phyloP scores from a whole-genome alignment of 2,329 filamentous ascomycete species.

The Aspergillus neotritici region DNA sequence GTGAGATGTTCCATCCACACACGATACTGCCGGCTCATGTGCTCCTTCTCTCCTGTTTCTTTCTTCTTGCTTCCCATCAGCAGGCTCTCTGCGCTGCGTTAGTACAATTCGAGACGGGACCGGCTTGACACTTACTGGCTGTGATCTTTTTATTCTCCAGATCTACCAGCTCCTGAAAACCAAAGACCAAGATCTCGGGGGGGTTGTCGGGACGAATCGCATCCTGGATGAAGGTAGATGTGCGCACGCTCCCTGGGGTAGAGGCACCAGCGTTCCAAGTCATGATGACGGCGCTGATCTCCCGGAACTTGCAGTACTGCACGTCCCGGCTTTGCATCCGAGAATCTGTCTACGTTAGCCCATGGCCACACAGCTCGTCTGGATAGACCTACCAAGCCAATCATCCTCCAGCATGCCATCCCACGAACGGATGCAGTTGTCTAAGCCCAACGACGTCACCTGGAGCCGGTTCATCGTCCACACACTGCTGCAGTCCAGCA shows the following conservation, averaged over 20 bases:
- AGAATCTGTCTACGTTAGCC: slow-evolving; percentile 49
- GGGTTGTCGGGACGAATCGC: slow-evolving; percentile 69
- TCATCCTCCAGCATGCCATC: slow-evolving; percentile 90
- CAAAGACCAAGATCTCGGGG: slow-evolving; percentile 89
- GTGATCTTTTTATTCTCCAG: slow-evolving; percentile 96
- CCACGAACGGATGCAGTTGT: slow-evolving; percentile 80
- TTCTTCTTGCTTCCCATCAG: slow-evolving; percentile 78
- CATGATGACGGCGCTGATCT: slow-evolving; percentile 72
- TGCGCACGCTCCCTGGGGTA: slow-evolving; percentile 77
- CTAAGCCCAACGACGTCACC: slow-evolving; percentile 78
- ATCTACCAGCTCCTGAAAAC: slow-evolving; percentile 97
- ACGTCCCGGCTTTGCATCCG: slow-evolving; percentile 80
- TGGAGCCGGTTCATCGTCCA: slow-evolving; percentile 82
- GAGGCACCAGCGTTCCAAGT: slow-evolving; percentile 98
- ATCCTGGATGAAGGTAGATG: slow-evolving; percentile 73
- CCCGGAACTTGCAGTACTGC: slow-evolving; percentile 79
- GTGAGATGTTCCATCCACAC: slow-evolving; percentile 91
- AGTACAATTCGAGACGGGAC: slow-evolving; percentile 15
- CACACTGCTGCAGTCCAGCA: slow-evolving; percentile 72
- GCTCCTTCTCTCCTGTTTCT: slow-evolving; percentile 67
- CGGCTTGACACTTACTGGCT: slow-evolving; percentile 57
- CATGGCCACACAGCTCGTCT: not conserved
- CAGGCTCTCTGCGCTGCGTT: slow-evolving; percentile 59
- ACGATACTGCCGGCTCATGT: slow-evolving; percentile 96
- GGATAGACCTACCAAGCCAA: slow-evolving; percentile 61